phyloP scores from a whole-genome alignment of 169 alveolate genomes.

The Babesia sp. region DNA sequence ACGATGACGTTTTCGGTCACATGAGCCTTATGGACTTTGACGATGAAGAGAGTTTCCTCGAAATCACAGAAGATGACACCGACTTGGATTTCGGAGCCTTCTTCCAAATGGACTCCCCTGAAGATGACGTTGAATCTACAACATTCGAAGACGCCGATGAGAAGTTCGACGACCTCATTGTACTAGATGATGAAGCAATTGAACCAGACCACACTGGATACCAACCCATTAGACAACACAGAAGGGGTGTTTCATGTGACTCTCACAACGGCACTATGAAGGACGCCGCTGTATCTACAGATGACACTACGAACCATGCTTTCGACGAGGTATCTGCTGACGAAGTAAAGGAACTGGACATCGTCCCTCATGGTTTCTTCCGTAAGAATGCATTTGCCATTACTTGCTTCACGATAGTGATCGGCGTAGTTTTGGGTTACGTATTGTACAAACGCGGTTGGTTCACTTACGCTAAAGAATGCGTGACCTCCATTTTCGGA shows the following conservation, averaged over 20 bases:
- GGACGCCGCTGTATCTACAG: neutral
- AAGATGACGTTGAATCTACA: neutral
- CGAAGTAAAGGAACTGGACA: neutral
- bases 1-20: neutral
- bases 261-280: neutral
- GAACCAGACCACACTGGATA: slow-evolving; percentile 4
- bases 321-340: neutral
- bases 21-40: slow-evolving; percentile 6
- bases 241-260: neutral
- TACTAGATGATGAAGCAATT: neutral
- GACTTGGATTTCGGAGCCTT: neutral
- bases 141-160: neutral
- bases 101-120: slow-evolving; percentile 3
- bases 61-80: slow-evolving; percentile 2
- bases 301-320: neutral
- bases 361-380: neutral
- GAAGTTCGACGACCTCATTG: neutral
- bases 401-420: neutral
- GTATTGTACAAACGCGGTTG: neutral
- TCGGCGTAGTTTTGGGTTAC: neutral
- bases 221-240: slow-evolving; percentile 9
- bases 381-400: neutral
- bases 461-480: neutral
- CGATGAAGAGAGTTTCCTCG: slow-evolving; percentile 1
- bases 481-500: neutral